A percentile compares a stretch with the other conserved stretches of the same genome.
Conservation (phyloP, 2,329 filamentous ascomycete genomes). For the Alternaria infectoria region DNA sequence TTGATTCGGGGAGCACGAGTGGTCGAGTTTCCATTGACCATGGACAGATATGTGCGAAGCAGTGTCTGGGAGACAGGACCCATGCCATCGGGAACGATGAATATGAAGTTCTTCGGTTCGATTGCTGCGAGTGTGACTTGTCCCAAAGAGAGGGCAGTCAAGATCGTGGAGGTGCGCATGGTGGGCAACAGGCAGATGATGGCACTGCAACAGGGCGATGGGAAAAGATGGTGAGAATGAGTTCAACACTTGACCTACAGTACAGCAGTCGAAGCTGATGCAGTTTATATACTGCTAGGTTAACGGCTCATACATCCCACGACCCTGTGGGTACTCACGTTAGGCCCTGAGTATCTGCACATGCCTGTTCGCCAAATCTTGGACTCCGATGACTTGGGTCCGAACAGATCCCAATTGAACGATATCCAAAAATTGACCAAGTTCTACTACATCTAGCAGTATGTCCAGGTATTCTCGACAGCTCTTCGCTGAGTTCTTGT, state of each 20-base stretch:
- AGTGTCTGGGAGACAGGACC: slow-evolving; percentile 32
- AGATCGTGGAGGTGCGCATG: background rate
- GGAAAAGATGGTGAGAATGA: background rate
- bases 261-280: background rate
- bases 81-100: slow-evolving; percentile 35
- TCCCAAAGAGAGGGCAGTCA: background rate
- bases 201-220: background rate
- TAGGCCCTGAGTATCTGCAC: background rate
- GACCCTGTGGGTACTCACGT: background rate
- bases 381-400: background rate
- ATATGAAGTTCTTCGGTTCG: slow-evolving; percentile 27
- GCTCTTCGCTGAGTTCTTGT: background rate
- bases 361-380: background rate
- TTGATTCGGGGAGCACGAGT: slow-evolving; percentile 23
- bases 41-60: slow-evolving; percentile 27
- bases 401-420: background rate
- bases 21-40: slow-evolving; percentile 25
- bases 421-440: background rate
- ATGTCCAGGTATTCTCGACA: too few relatives aligned
- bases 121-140: slow-evolving; percentile 2
- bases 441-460: background rate
- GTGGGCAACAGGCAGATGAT: background rate
- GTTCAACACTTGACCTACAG: background rate
- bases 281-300: background rate
- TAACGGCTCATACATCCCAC: background rate